Evolutionary conservation across 2,329 filamentous ascomycete genomes (phyloP).

Genomic region (Ophiostoma novo-ulmi): DNA sequence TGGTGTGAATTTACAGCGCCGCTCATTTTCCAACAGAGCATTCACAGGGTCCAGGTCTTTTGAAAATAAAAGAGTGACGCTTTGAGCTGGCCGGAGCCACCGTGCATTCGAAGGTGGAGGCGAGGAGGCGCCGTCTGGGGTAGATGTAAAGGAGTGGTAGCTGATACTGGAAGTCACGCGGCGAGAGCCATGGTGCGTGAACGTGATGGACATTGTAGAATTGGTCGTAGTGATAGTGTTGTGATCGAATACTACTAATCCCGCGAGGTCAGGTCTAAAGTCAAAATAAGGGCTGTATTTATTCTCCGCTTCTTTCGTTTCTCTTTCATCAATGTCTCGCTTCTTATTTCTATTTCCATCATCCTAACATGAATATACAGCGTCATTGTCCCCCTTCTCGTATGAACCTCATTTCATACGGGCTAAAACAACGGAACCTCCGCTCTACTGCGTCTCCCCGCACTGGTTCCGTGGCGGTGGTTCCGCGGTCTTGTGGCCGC

Average conservation of each 20-base stretch:
- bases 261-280: neutral
- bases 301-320: neutral
- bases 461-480: neutral
- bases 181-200: slow-evolving; percentile 6
- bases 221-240: neutral
- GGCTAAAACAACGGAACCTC: neutral
- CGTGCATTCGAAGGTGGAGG: neutral
- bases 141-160: slow-evolving; percentile 27
- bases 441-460: neutral
- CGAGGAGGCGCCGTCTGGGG: neutral
- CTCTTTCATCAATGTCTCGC: neutral
- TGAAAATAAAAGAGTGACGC: neutral
- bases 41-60: neutral
- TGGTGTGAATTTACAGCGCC: neutral
- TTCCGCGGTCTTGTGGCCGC: neutral
- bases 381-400: neutral
- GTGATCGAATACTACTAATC: neutral
- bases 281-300: neutral
- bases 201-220: neutral
- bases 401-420: neutral
- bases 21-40: neutral
- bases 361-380: neutral
- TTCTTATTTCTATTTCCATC: neutral
- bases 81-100: neutral
- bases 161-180: slow-evolving; percentile 19